Conservation (phyloP, 2,329 filamentous ascomycete genomes). For the Stachybotrys elegans region DNA sequence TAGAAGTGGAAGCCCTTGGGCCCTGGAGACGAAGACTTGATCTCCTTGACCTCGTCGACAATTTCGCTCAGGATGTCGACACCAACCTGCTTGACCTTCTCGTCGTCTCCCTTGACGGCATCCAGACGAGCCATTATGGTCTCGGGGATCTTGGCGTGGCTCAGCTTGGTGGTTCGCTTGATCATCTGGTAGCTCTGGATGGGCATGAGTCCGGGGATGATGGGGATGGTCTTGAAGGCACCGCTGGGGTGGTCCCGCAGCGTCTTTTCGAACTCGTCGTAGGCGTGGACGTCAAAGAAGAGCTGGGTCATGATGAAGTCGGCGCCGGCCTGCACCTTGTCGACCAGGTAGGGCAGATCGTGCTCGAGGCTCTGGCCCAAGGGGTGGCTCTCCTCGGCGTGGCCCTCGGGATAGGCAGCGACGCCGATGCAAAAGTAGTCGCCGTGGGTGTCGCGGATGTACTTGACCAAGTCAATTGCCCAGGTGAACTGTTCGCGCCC, state of each 20-base stretch:
- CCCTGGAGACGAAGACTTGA: conserved; percentile 51
- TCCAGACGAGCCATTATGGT: conserved; percentile 66
- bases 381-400: conserved; percentile 85
- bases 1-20: conserved; percentile 93
- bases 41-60: conserved; percentile 68
- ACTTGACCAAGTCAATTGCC: conserved; percentile 82
- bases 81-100: conserved; percentile 73
- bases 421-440: conserved; percentile 97
- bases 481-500: conserved; percentile 77
- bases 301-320: conserved; percentile 99
- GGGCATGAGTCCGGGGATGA: conserved; percentile 94
- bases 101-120: conserved; percentile 71
- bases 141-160: conserved; percentile 76
- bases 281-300: conserved; percentile 87
- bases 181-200: conserved; percentile 97
- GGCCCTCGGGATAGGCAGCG: conserved; percentile 91
- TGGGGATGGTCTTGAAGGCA: conserved; percentile 77
- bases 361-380: conserved; percentile 62
- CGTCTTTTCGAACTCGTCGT: conserved; percentile 70
- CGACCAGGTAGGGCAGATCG: conserved; percentile 82
- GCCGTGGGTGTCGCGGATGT: conserved; percentile 80
- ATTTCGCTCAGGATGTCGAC: conserved; percentile 82
- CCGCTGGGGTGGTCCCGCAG: conserved; percentile 79
- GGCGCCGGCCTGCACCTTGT: conserved; percentile 86
- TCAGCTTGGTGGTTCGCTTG: conserved; percentile 88